Evolutionary conservation across 2,329 filamentous ascomycete species (phyloP).

Genomic region (Trichoderma endophyticum): DNA sequence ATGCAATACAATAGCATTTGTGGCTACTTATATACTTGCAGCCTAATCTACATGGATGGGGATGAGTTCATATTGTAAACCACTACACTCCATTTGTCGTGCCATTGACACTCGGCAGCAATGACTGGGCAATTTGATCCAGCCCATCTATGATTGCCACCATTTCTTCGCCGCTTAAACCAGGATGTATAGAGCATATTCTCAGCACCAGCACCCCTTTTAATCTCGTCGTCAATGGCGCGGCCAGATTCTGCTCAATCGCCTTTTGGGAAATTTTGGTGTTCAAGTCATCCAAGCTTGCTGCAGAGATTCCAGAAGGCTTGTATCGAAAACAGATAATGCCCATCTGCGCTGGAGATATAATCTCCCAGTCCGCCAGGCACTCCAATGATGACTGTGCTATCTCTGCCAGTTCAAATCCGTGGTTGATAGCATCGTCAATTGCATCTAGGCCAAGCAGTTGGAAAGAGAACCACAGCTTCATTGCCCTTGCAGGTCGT

Average conservation of each 20-base stretch:
- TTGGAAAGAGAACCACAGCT: slow-evolving; percentile 27
- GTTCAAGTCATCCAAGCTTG: slow-evolving; percentile 18
- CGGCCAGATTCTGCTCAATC: slow-evolving; percentile 15
- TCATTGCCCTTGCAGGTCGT: slow-evolving; percentile 26
- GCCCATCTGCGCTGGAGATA: slow-evolving; percentile 25
- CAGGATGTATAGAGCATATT: slow-evolving; percentile 15
- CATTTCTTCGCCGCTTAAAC: not conserved
- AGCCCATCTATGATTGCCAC: not conserved
- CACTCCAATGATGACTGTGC: slow-evolving; percentile 23
- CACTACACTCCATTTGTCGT: not conserved
- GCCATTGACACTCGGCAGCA: not conserved
- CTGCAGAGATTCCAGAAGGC: not conserved
- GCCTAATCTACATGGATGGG: not conserved
- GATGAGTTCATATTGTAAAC: not conserved
- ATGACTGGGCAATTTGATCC: not conserved
- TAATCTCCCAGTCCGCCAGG: slow-evolving; percentile 25
- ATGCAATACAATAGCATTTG: not conserved
- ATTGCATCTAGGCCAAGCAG: slow-evolving; percentile 24
- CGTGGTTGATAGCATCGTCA: slow-evolving; percentile 25
- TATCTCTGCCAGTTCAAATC: slow-evolving; percentile 23
- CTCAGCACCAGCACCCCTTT: slow-evolving; percentile 17
- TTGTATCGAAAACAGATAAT: slow-evolving; percentile 25
- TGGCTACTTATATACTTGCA: not conserved
- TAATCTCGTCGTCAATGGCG: slow-evolving; percentile 20
- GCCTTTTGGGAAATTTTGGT: slow-evolving; percentile 8